Evolutionary conservation across 257 asterid genomes (phyloP), one percentile per base, ranked within the genome.

Genomic region (Rubia yunnanensis): DNA sequence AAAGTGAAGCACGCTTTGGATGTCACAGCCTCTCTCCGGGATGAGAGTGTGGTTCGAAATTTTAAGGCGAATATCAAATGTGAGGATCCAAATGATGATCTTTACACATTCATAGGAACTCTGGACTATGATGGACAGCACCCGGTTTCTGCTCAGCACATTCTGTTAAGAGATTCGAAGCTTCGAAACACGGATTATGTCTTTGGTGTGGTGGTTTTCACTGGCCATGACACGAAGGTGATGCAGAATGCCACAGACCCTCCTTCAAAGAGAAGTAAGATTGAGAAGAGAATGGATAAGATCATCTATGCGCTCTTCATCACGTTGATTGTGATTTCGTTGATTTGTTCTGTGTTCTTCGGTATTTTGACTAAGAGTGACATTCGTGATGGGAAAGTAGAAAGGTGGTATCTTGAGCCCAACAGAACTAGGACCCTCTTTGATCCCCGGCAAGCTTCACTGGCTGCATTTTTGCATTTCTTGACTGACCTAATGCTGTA

Each of bases 21-120:
- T 55, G 75, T 76, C 32, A 92, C 97, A 36, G 81, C 94, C 69
- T 68, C 82, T 53, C 70, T 87, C 31, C 84, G 79, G 0, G 86
- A 81, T 20, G 91, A 87, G 10, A 30, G 34, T 67, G 77, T 82
- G 64, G 80, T 89, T 32, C 81, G 63, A 68, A 76, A 77, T 48
- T 89, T 92, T 56, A 87, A 74, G 72, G 96, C 94, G 34, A 74
- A 86, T 52, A 70, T 92, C 72, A 88, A 84, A 77, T 87, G 96
- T 63, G 99, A 92, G 77, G 99, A 92, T 72, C 96, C 99, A 54
- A 89, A 92, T 23, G 99, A 92, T 55, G 90, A 92, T 85, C 97
- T 92, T 72, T 92, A 92, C 67, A 35, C 97, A 15, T 92, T 87
- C 32, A 76, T 92, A 5, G 99, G 99, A 66, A 83, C 95, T 64